Evolutionary conservation across 2,329 filamentous ascomycete genomes (phyloP), one percentile per base, ranked within the genome.

Genomic region (Ascochyta viciae-villosae): DNA sequence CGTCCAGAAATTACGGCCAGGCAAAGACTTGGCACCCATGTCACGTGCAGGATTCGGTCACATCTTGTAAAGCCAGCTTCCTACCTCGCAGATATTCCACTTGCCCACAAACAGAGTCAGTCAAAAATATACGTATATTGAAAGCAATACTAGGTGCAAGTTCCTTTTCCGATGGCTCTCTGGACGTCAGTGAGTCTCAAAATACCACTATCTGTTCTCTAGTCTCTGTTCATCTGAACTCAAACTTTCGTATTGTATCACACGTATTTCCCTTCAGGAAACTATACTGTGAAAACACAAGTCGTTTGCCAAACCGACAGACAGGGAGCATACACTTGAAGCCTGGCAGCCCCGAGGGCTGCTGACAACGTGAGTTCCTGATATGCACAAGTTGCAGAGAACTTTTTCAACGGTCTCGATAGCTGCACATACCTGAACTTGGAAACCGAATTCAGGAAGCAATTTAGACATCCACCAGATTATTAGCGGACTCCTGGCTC

Each of bases 1-100:
- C 50, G 50, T 56, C 55, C 50, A 62, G 61, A 67, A 66, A 62
- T 63, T 66, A 61, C 65, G 63, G 40, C 53, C 57, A 66, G 64
- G 64, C 61, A 39, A 39, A 39, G 13, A 19, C 31, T 55, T 55
- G 46, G 49, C 48, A 22, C 9, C 4, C 0, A 3, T 16, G 38
- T 54, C 50, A 54, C 50, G 50, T 58, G 55, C 27, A 15, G 8
- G 1, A 15, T 3, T 24, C 8, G 27, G 49, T 54, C 45, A 54
- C 45, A n/a, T 4, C 29, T 23, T 16, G 15, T 19, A 12, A 42
- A 29, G 24, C 13, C 26, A 42, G 13, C 8, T 22, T 42, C n/a
- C 15, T 13, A 23, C 10, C 19, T 39, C 19, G 19, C 19, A 2
- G 3, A 37, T 37, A 10, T 15, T 6, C 16, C 4, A 16, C 15